A percentile compares a stretch with the other conserved stretches of the same genome.
Evolutionary conservation across 2,329 filamentous ascomycete genomes (phyloP).

Genomic region (Remersonia thermophila): DNA sequence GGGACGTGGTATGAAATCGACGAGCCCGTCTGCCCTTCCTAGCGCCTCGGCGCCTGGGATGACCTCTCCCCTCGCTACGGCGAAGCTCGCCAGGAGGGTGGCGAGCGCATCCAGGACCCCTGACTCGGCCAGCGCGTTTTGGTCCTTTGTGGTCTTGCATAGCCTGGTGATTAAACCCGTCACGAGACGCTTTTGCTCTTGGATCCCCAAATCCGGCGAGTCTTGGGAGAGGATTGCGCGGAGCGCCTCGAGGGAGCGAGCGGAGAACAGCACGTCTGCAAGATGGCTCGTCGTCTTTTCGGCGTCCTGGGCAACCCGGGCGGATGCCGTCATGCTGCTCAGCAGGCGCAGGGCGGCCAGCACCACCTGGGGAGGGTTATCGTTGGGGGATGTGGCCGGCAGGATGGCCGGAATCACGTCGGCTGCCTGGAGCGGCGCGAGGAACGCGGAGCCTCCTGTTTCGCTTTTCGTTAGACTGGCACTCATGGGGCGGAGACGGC

Average conservation of each 20-base stretch:
- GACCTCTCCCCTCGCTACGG: conserved; percentile 56
- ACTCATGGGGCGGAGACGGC: neutral
- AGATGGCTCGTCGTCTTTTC: conserved; percentile 35
- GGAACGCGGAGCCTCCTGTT: conserved; percentile 66
- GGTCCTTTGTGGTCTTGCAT: conserved; percentile 60
- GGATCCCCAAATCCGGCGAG: conserved; percentile 36
- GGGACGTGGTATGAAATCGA: conserved; percentile 47
- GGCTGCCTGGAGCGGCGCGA: conserved; percentile 59
- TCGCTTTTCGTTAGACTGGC: neutral
- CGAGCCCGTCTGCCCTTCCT: conserved; percentile 40
- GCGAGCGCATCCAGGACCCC: conserved; percentile 72
- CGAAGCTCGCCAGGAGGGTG: conserved; percentile 57
- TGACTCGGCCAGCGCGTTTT: conserved; percentile 55
- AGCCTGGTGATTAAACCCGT: conserved; percentile 42
- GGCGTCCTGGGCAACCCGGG: conserved; percentile 39
- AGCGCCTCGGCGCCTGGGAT: conserved; percentile 48
- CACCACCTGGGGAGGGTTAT: conserved; percentile 53
- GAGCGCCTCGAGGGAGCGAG: conserved; percentile 49
- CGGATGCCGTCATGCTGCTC: conserved; percentile 56
- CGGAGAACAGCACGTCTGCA: conserved; percentile 52
- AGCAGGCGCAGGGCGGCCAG: conserved; percentile 64
- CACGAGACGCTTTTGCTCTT: conserved; percentile 50
- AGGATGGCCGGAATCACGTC: conserved; percentile 58
- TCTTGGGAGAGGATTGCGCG: conserved; percentile 51
- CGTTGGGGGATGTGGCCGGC: conserved; percentile 51